phyloP scores from a whole-genome alignment of 257 asterid genomes.

The Lithospermum erythrorhizon region DNA sequence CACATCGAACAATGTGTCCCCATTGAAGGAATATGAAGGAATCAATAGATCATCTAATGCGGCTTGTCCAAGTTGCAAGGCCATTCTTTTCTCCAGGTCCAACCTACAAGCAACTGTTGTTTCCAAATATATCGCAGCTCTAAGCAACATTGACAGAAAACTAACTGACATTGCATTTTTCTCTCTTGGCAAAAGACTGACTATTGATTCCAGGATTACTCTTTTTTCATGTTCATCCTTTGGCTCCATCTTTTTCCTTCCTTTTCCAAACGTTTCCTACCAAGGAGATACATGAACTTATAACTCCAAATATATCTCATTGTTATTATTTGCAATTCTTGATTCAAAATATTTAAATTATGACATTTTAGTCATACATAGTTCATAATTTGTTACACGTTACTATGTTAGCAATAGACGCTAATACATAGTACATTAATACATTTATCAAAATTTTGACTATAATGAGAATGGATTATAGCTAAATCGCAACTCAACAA shows the following conservation, averaged over 20 bases:
- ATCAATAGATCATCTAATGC: conserved; percentile 81
- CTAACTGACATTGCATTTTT: conserved; percentile 60
- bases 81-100: conserved; percentile 82
- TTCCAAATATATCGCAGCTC: conserved; percentile 72
- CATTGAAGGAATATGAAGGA: conserved; percentile 64
- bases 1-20: conserved; percentile 82
- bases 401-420: no score
- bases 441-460: no score
- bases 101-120: conserved; percentile 61
- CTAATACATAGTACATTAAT: no score
- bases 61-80: conserved; percentile 64
- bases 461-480: no score
- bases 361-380: no score
- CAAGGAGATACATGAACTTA: neutral
- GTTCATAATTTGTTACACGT: neutral
- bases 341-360: no score
- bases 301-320: no score
- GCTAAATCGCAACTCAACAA: neutral
- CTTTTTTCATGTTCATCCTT: conserved; percentile 36
- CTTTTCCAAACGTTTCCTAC: conserved; percentile 33
- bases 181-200: conserved; percentile 82
- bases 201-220: conserved; percentile 70
- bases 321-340: no score
- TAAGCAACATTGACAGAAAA: conserved; percentile 62
- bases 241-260: conserved; percentile 56